phyloP scores from a whole-genome alignment of 495 filamentous ascomycete genomes.

The Astrothelium macrocarpum region DNA sequence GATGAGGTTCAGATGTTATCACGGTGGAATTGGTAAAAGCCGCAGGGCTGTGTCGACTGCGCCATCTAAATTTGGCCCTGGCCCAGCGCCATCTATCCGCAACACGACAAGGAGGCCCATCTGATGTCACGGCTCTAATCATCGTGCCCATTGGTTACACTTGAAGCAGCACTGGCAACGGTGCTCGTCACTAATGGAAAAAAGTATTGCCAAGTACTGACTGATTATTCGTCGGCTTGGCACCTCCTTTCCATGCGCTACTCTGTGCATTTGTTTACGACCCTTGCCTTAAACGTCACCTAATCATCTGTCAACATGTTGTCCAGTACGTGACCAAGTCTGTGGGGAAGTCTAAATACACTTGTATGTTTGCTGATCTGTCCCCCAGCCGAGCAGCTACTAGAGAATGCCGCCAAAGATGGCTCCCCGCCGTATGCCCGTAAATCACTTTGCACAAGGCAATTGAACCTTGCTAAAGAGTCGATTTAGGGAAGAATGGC shows the following conservation, averaged over 20 bases:
- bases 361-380: neutral
- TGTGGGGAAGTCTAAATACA: neutral
- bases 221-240: no score
- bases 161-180: no score
- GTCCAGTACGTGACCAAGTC: neutral
- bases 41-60: neutral
- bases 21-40: neutral
- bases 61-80: neutral
- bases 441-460: neutral
- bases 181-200: no score
- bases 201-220: neutral
- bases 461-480: constrained; percentile 6
- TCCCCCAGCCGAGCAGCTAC: constrained; percentile 45
- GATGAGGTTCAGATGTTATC: neutral
- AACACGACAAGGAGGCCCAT: neutral
- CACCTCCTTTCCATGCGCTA: neutral
- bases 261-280: neutral
- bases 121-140: constrained; percentile 2
- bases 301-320: neutral
- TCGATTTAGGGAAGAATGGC: constrained; percentile 30
- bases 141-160: no score
- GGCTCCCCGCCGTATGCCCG: constrained; percentile 54
- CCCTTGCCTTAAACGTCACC: neutral
- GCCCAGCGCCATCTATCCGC: neutral
- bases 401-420: constrained; percentile 54